Conservation (phyloP, 306 rosid genomes). For the Comarum palustre region DNA sequence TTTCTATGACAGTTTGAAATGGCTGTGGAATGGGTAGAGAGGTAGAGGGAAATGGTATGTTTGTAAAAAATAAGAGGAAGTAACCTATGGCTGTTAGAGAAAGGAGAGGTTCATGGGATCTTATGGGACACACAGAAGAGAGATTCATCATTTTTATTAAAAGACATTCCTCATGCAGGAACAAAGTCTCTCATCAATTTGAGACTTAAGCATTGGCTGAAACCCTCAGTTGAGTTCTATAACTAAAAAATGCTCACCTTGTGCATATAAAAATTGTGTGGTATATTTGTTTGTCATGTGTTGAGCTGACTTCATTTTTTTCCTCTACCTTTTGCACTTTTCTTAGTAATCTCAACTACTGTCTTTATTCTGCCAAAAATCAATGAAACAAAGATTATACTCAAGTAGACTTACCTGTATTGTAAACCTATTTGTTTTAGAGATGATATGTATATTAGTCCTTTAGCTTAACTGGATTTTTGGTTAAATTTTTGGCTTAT, state of each 20-base stretch:
- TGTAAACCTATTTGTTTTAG: neutral
- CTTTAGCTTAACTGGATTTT: too few relatives aligned
- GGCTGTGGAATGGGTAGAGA: neutral
- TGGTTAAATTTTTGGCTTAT: too few relatives aligned
- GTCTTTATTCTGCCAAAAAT: too few relatives aligned
- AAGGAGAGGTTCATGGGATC: neutral
- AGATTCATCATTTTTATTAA: neutral
- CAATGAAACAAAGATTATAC: too few relatives aligned
- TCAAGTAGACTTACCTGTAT: too few relatives aligned
- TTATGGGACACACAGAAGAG: neutral
- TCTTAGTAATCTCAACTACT: too few relatives aligned
- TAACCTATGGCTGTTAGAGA: neutral
- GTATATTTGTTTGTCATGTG: neutral
- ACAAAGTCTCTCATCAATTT: neutral
- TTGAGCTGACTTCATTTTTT: neutral
- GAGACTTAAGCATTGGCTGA: too few relatives aligned
- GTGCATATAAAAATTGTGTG: neutral
- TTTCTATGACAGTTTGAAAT: neutral
- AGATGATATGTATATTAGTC: neutral
- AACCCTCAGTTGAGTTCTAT: neutral
- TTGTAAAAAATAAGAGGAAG: neutral
- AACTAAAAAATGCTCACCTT: neutral
- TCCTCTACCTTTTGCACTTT: too few relatives aligned
- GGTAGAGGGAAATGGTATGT: neutral
- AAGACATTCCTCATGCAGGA: neutral